Evolutionary conservation across 768 basidiomycete genomes (phyloP).

Genomic region (Leccinum broughii): DNA sequence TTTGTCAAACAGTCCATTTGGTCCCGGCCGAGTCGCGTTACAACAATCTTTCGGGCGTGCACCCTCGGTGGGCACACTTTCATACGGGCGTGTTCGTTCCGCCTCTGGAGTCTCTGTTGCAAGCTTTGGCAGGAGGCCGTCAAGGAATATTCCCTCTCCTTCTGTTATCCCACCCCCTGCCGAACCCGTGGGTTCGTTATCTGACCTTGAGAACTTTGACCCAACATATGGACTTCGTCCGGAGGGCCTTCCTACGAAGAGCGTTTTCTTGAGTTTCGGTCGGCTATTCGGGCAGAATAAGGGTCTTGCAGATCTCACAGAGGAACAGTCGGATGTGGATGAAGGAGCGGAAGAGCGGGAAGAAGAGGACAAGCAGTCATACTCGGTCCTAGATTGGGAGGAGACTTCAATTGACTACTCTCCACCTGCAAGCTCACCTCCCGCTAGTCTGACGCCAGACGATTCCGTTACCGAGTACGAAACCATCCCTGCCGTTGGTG

Average conservation of each 20-base stretch:
- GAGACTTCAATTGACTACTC: conserved; percentile 50
- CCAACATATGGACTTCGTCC: conserved; percentile 95
- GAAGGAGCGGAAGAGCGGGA: conserved; percentile 40
- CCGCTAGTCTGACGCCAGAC: conserved; percentile 43
- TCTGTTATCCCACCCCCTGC: conserved; percentile 20
- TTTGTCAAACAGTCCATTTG: conserved; percentile 20
- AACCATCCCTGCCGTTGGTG: conserved; percentile 89
- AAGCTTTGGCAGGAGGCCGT: conserved; percentile 32
- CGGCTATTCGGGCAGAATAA: conserved; percentile 67
- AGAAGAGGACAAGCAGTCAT: conserved; percentile 42
- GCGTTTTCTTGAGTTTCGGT: conserved; percentile 76
- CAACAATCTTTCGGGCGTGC: conserved; percentile 30
- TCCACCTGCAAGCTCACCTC: conserved; percentile 47
- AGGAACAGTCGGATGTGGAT: conserved; percentile 50
- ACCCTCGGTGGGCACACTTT: conserved; percentile 19
- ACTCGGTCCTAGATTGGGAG: conserved; percentile 73
- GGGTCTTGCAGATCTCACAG: conserved; percentile 78
- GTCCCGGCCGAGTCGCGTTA: conserved; percentile 10
- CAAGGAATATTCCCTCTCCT: conserved; percentile 19
- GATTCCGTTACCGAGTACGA: conserved; percentile 69
- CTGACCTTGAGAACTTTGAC: conserved; percentile 81
- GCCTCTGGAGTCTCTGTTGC: conserved; percentile 43
- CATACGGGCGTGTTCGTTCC: conserved; percentile 37
- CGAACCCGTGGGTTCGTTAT: conserved; percentile 33
- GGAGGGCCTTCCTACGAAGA: conserved; percentile 85